Base-by-base conservation (phyloP, 352 stramenopile genomes). In the Globisporangium cystogenes region DNA sequence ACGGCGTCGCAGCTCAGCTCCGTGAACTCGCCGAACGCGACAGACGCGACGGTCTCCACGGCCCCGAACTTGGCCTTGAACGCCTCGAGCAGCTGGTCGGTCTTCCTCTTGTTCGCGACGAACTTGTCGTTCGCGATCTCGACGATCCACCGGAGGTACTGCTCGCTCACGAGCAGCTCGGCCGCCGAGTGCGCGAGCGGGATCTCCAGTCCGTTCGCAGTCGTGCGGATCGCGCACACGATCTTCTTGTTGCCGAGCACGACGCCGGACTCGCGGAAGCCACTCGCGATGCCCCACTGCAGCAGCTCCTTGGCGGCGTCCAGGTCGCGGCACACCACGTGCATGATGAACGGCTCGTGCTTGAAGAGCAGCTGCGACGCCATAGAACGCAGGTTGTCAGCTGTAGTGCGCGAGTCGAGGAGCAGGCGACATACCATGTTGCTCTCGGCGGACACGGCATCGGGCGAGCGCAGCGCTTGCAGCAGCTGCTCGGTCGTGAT, bases 261-360 rank as follows among this genome's bases (percentile, higher is more conserved):
- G 40, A 97, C 77, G 10, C 90, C 90, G 2, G 86, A 96, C 59
- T 97, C 90, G 6, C 89, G 78, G 48, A 96, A 96, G 20, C 90
- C 90, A 36, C 73, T 78, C 1, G 74, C 63, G 39, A 96, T 73
- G 1, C 82, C 90, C 58, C 86, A 85, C 56, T 95, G 87, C 35
- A 96, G 55, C 31, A 97, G 60, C 15, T 73, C 60, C 48, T 95
- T 88, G 7, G 87, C 90, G 1, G 80, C 64, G 14, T 88, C 72
- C 15, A 94, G 31, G 47, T 93, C 72, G 26, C 82, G 71, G 57
- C 87, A 97, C 33, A 90, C 70, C 4, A 97, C 83, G 70, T 97
- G 89, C 77, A 97, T 90, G 53, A 97, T 95, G 58, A 97, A 95
- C 50, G 88, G 88, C 45, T 97, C 89, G 55, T 93, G 76, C 63